phyloP scores from a whole-genome alignment of 1,139 yeast genomes.

The Eremothecium cymbalariae region DNA sequence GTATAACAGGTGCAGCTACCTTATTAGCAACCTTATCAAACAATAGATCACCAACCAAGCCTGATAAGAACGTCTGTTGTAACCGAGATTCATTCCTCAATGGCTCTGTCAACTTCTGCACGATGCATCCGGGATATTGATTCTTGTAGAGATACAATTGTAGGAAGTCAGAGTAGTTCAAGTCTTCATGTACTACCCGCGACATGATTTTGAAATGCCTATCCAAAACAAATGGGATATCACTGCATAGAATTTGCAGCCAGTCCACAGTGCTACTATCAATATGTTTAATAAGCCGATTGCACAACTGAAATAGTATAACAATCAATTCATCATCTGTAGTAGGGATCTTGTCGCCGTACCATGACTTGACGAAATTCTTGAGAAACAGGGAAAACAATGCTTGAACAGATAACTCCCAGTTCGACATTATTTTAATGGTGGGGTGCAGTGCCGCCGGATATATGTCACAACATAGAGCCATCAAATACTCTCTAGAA shows the following conservation, averaged over 20 bases:
- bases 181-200: conserved; percentile 7
- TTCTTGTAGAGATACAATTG: conserved; percentile 12
- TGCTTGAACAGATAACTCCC: conserved; percentile 21
- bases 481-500: conserved; percentile 21
- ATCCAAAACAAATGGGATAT: conserved; percentile 21
- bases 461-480: conserved; percentile 23
- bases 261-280: conserved; percentile 10
- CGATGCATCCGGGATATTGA: conserved; percentile 15
- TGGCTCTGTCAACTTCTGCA: conserved; percentile 11
- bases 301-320: conserved; percentile 16
- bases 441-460: conserved; percentile 16
- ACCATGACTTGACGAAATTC: conserved; percentile 27
- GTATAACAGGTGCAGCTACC: conserved; percentile 22
- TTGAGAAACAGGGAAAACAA: conserved; percentile 21
- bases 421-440: conserved; percentile 11
- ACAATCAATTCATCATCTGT: conserved; percentile 19
- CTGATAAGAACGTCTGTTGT: conserved; percentile 10
- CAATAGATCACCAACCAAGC: conserved; percentile 19
- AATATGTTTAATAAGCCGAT: conserved; percentile 11
- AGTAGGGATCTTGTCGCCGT: conserved; percentile 26
- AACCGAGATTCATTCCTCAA: conserved; percentile 7
- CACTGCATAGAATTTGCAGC: conserved; percentile 19
- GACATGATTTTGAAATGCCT: conserved; percentile 17
- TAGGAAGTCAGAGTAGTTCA: conserved; percentile 12
- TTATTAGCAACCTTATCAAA: conserved; percentile 22